These are phyloP conservation scores for Psilocybe tampanensis DNA, from an alignment of 768 basidiomycete species.

Conservation along the genomic window DNA sequence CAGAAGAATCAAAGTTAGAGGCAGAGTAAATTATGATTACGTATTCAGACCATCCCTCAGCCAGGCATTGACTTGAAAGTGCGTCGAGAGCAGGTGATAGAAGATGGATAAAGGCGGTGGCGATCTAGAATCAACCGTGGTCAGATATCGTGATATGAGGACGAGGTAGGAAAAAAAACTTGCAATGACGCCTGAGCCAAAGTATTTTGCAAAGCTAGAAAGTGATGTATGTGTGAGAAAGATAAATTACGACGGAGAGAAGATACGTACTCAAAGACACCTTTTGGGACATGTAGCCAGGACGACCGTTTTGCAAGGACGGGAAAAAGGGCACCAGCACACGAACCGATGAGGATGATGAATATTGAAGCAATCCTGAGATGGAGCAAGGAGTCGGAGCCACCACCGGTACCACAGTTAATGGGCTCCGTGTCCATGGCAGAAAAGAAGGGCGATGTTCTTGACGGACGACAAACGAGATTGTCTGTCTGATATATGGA, in stretches of 20 bases:
- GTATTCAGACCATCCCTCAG: constrained; percentile 71
- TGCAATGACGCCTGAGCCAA: constrained; percentile 89
- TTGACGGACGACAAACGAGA: constrained; percentile 10
- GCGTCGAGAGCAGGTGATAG: constrained; percentile 75
- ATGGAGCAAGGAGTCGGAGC: constrained; percentile 45
- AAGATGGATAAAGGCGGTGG: constrained; percentile 88
- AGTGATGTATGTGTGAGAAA: constrained; percentile 5
- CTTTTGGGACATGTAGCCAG: constrained; percentile 57
- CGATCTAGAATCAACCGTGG: constrained; percentile 53
- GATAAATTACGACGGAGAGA: background rate
- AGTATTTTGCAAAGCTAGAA: constrained; percentile 81
- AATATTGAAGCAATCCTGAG: constrained; percentile 77
- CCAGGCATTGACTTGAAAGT: constrained; percentile 70
- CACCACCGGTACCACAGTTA: constrained; percentile 55
- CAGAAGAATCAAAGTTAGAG: background rate
- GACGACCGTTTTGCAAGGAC: constrained; percentile 56
- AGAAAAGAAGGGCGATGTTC: constrained; percentile 5
- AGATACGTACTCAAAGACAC: constrained; percentile 66
- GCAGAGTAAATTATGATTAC: constrained; percentile 44
- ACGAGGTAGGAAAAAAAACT: constrained; percentile 25
- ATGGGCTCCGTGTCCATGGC: constrained; percentile 11
- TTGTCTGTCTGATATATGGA: constrained; percentile 19
- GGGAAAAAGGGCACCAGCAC: constrained; percentile 70
- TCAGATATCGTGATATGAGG: constrained; percentile 8
- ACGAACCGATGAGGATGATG: constrained; percentile 65